Evolutionary conservation across 108 stramenopile species (phyloP).

Genomic region (Fragilariopsis cylindrus): DNA sequence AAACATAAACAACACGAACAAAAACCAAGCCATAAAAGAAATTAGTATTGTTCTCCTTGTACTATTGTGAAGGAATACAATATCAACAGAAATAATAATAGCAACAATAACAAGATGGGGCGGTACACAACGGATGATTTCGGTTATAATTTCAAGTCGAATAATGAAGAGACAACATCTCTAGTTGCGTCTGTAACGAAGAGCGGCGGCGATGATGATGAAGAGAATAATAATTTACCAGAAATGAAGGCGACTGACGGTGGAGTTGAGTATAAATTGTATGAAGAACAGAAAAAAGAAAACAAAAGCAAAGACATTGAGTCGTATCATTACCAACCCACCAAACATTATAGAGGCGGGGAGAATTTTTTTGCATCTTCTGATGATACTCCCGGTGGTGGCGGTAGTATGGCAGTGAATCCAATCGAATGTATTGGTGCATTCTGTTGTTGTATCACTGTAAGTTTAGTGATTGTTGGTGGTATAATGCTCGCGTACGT

Average conservation of each 20-base stretch:
- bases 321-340: conserved; percentile 9
- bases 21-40: too few species aligned
- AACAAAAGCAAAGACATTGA: background rate
- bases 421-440: conserved; percentile 2
- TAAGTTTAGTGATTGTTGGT: background rate
- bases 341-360: conserved; percentile 9
- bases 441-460: conserved; percentile 12
- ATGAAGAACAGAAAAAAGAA: conserved; percentile 13
- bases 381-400: background rate
- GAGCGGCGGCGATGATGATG: background rate
- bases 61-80: background rate
- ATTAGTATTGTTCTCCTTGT: too few species aligned
- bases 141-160: conserved; percentile 9
- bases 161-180: background rate
- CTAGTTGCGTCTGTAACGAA: background rate
- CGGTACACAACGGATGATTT: conserved; percentile 6
- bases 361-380: conserved; percentile 8
- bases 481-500: conserved; percentile 1
- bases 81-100: background rate
- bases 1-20: too few species aligned
- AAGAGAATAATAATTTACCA: background rate
- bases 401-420: background rate
- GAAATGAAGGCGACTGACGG: background rate
- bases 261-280: conserved; percentile 7
- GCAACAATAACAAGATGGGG: background rate